Conservation (phyloP, 805 yeast species). For the Saturnispora serradocipensis region DNA sequence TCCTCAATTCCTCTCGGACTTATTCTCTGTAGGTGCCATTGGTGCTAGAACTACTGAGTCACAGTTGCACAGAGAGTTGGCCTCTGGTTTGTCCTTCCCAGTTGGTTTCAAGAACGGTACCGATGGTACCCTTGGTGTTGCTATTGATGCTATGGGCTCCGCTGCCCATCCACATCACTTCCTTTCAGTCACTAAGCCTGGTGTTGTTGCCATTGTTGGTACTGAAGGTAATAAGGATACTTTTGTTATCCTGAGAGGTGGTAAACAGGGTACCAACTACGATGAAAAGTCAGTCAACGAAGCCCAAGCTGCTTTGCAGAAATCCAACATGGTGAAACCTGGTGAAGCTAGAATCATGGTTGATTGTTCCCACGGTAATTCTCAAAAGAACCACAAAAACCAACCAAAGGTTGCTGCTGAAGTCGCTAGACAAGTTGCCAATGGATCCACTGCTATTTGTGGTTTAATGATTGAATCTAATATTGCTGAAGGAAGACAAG, state of each 20-base stretch:
- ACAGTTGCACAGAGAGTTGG: conserved; percentile 92
- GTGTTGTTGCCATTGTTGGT: conserved; percentile 91
- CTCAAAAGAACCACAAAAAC: conserved; percentile 80
- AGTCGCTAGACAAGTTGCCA: conserved; percentile 68
- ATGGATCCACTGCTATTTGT: conserved; percentile 68
- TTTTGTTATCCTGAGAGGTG: conserved; percentile 91
- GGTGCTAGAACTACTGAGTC: conserved; percentile 99
- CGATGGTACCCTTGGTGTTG: conserved; percentile 90
- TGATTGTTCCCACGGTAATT: conserved; percentile 97
- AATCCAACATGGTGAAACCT: conserved; percentile 29
- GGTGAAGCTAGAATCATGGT: conserved; percentile 74
- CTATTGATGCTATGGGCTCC: conserved; percentile 88
- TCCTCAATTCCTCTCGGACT: conserved; percentile 89
- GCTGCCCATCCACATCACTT: conserved; percentile 92
- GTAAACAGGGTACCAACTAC: conserved; percentile 85
- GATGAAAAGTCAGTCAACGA: conserved; percentile 65
- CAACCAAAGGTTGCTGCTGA: conserved; percentile 82
- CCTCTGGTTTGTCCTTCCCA: conserved; percentile 95
- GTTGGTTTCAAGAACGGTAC: conserved; percentile 98
- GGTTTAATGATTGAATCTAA: conserved; percentile 97
- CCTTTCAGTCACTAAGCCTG: conserved; percentile 90
- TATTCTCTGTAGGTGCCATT: conserved; percentile 93
- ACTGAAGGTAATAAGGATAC: conserved; percentile 90
- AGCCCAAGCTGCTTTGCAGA: conserved; percentile 51
- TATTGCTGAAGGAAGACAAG: conserved; percentile 87